Evolutionary conservation across 257 asterid species (phyloP).

Genomic region (Thymus mandschuricus): DNA sequence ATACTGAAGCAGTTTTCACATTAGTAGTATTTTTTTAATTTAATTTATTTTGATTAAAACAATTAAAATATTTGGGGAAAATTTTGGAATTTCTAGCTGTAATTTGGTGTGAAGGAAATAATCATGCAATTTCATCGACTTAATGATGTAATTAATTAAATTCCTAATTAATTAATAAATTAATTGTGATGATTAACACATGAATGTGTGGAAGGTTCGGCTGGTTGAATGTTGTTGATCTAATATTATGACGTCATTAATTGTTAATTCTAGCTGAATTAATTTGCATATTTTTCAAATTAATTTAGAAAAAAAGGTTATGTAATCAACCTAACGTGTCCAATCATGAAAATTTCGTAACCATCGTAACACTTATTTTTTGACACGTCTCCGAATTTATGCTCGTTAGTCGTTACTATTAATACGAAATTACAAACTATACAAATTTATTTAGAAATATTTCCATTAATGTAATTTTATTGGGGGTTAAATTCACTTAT

Average conservation of each 20-base stretch:
- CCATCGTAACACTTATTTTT: background rate
- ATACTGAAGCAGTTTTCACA: background rate
- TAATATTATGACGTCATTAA: background rate
- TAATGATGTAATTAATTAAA: background rate
- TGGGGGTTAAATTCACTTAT: too few relatives aligned
- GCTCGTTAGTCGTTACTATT: background rate
- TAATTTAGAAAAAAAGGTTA: background rate
- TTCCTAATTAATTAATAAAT: background rate
- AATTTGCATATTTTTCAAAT: too few relatives aligned
- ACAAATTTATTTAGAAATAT: too few relatives aligned
- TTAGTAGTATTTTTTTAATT: background rate
- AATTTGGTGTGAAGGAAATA: background rate
- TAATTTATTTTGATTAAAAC: background rate
- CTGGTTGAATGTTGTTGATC: background rate
- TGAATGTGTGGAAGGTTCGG: background rate
- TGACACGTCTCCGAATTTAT: slow-evolving; percentile 15
- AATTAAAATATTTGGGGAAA: background rate
- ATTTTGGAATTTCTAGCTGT: background rate
- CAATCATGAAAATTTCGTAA: background rate
- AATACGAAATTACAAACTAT: background rate
- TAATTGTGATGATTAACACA: too few relatives aligned
- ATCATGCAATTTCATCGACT: background rate
- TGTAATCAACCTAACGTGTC: slow-evolving; percentile 9
- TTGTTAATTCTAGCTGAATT: too few relatives aligned
- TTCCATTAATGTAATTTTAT: too few relatives aligned